phyloP scores from a whole-genome alignment of 768 basidiomycete genomes.

The Psilocybe tampanensis region DNA sequence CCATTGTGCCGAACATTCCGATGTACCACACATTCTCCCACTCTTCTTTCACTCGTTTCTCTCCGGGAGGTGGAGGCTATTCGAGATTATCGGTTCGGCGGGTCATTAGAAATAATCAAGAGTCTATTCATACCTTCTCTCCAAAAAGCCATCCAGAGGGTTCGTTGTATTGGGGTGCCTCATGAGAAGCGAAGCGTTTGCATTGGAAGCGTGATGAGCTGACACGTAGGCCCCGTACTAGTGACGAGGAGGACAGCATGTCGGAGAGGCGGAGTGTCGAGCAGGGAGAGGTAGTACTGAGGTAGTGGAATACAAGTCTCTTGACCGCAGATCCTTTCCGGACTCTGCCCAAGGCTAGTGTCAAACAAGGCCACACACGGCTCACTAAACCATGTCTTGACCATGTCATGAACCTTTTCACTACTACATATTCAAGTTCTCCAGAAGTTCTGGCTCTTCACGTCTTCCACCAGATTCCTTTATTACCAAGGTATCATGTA shows the following conservation, averaged over 20 bases:
- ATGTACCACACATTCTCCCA: constrained; percentile 93
- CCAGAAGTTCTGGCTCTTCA: too few relatives aligned
- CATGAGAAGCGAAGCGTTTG: constrained; percentile 69
- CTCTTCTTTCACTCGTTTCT: constrained; percentile 84
- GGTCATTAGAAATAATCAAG: background rate
- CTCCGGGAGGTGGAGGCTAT: constrained; percentile 76
- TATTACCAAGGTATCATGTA: too few relatives aligned
- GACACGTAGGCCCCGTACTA: constrained; percentile 43
- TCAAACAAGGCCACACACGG: constrained; percentile 9
- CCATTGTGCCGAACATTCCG: constrained; percentile 91
- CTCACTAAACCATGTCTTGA: too few relatives aligned
- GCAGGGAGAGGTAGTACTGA: background rate
- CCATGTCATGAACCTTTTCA: too few relatives aligned
- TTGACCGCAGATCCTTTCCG: background rate
- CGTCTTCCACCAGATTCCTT: too few relatives aligned
- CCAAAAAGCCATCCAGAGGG: constrained; percentile 87
- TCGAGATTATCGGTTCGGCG: background rate
- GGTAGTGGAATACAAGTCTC: background rate
- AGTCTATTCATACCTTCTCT: constrained; percentile 69
- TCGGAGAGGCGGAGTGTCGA: background rate
- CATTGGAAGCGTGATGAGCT: constrained; percentile 37
- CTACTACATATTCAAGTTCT: too few relatives aligned
- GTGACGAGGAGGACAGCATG: constrained; percentile 46
- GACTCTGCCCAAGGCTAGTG: constrained; percentile 4
- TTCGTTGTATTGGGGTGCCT: constrained; percentile 84